Conservation (phyloP, 805 yeast species). For the Blastobotrys parvus region DNA sequence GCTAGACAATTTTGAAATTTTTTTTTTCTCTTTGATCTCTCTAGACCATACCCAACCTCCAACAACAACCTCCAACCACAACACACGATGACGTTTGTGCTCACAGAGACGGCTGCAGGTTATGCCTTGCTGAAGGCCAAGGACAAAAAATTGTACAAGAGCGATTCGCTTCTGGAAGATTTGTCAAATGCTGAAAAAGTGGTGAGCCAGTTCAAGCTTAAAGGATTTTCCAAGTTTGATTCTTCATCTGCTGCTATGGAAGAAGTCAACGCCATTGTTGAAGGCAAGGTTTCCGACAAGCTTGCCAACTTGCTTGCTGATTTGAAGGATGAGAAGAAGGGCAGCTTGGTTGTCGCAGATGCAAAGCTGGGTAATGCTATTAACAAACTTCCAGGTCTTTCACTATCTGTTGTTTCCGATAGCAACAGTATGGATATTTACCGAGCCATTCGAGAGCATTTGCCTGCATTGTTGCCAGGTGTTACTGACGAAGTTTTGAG, state of each 20-base stretch:
- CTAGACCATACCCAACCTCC: neutral
- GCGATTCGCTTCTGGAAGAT: slow-evolving; percentile 63
- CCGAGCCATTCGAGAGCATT: slow-evolving; percentile 90
- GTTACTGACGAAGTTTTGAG: slow-evolving; percentile 73
- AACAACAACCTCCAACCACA: neutral
- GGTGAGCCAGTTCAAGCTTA: slow-evolving; percentile 81
- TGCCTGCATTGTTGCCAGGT: slow-evolving; percentile 93
- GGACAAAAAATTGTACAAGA: slow-evolving; percentile 93
- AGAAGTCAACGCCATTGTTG: slow-evolving; percentile 86
- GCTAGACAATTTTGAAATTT: neutral
- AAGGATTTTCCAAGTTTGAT: slow-evolving; percentile 89
- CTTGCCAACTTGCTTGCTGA: slow-evolving; percentile 56
- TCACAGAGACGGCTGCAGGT: slow-evolving; percentile 98
- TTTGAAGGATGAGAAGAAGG: slow-evolving; percentile 45
- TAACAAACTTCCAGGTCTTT: slow-evolving; percentile 78
- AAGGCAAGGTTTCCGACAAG: slow-evolving; percentile 86
- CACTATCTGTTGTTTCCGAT: slow-evolving; percentile 84
- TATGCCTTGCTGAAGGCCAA: slow-evolving; percentile 96
- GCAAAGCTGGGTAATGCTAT: slow-evolving; percentile 94
- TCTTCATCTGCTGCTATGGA: slow-evolving; percentile 95
- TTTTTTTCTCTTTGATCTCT: neutral
- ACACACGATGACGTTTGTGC: slow-evolving; percentile 36
- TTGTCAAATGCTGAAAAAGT: slow-evolving; percentile 78
- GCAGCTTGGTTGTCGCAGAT: slow-evolving; percentile 86
- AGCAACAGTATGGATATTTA: slow-evolving; percentile 90